Conservation (phyloP, 306 rosid species). For the Vicia sativa region DNA sequence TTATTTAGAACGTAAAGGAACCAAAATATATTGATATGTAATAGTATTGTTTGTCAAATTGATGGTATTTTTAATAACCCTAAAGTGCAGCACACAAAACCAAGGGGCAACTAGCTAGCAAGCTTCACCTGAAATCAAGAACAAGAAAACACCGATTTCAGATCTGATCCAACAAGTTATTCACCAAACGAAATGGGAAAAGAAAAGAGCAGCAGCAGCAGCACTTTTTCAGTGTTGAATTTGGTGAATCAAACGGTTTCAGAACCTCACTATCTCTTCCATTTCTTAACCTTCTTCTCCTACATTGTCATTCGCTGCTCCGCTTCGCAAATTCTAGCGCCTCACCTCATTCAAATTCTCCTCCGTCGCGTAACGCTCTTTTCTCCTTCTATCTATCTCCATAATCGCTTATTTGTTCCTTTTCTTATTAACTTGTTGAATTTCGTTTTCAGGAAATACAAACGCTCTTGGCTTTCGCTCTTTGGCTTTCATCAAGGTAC, state of each 20-base stretch:
- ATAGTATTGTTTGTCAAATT: too few species aligned
- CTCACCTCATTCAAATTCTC: conserved; percentile 49
- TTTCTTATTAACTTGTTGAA: background rate
- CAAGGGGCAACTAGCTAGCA: background rate
- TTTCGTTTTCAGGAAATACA: conserved; percentile 77
- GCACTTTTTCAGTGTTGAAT: conserved; percentile 32
- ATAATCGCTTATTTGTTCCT: background rate
- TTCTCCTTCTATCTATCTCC: conserved; percentile 15
- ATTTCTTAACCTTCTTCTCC: conserved; percentile 80
- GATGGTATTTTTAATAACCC: too few species aligned
- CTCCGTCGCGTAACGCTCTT: conserved; percentile 61
- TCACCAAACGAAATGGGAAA: conserved; percentile 36
- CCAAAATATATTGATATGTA: too few species aligned
- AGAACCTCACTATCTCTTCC: conserved; percentile 77
- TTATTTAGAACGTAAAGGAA: too few species aligned
- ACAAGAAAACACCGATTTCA: background rate
- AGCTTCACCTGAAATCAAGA: background rate
- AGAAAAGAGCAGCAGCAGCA: conserved; percentile 31
- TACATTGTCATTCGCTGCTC: conserved; percentile 73
- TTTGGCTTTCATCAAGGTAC: conserved; percentile 71
- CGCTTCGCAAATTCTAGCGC: conserved; percentile 48
- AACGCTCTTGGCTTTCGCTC: conserved; percentile 60
- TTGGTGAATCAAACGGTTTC: conserved; percentile 64
- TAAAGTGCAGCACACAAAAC: too few species aligned
- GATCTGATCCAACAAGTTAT: conserved; percentile 13